These are phyloP conservation scores for Suhomyces kilbournensis DNA, from an alignment of 805 yeast genomes.

Conservation along the genomic window DNA sequence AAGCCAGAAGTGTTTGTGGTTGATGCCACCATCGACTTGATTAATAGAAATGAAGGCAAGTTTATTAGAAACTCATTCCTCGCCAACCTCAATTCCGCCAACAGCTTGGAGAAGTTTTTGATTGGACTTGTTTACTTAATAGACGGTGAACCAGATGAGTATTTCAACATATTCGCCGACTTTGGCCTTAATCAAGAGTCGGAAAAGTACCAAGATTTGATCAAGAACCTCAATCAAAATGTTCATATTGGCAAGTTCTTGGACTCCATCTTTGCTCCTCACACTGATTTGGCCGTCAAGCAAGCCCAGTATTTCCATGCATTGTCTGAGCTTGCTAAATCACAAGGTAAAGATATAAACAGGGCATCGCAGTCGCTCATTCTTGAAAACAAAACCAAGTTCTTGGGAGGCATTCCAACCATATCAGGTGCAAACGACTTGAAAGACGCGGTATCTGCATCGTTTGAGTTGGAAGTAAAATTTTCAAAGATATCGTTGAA, in stretches of 20 bases:
- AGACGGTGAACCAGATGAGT: constrained; percentile 23
- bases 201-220: background rate
- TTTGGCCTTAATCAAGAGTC: constrained; percentile 17
- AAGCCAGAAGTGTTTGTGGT: constrained; percentile 31
- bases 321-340: constrained; percentile 23
- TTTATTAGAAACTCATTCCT: constrained; percentile 44
- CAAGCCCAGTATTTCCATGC: constrained; percentile 31
- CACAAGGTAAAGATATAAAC: constrained; percentile 11
- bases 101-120: constrained; percentile 25
- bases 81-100: constrained; percentile 7
- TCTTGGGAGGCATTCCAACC: constrained; percentile 1
- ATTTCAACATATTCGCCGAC: constrained; percentile 20
- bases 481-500: constrained; percentile 19
- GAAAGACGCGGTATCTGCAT: constrained; percentile 3
- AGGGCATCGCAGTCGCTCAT: constrained; percentile 1
- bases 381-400: constrained; percentile 6
- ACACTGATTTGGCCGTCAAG: constrained; percentile 9
- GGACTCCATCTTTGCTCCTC: constrained; percentile 15
- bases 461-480: constrained; percentile 9
- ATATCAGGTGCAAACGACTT: background rate
- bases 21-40: constrained; percentile 30
- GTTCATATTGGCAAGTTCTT: constrained; percentile 18
- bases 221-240: background rate
- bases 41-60: constrained; percentile 30
- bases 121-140: constrained; percentile 34